Conservation (phyloP, 148 eudicot genomes). For the Rhododendron molle region DNA sequence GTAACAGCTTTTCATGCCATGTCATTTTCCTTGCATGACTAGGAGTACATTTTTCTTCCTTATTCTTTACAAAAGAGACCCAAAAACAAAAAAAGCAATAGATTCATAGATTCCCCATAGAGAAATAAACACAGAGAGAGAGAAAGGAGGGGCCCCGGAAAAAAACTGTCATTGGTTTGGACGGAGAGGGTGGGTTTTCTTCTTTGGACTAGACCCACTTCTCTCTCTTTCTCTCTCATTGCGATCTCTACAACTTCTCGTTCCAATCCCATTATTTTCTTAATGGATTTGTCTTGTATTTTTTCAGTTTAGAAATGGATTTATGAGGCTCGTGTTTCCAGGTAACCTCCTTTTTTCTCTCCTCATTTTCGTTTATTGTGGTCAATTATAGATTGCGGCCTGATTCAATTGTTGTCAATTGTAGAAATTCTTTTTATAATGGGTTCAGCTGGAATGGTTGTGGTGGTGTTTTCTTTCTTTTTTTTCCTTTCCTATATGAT, state of each 20-base stretch:
- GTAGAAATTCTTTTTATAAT: background rate
- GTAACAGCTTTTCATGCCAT: background rate
- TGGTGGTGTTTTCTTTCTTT: background rate
- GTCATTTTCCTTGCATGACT: background rate
- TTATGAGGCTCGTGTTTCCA: background rate
- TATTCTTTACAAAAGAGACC: background rate
- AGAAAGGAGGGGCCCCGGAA: background rate
- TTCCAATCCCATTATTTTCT: background rate
- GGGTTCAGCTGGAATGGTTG: background rate
- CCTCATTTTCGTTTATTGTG: background rate
- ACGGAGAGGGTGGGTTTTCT: background rate
- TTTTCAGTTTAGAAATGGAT: background rate
- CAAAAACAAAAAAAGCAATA: background rate
- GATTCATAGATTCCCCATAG: background rate
- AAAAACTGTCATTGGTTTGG: slow-evolving; percentile 11
- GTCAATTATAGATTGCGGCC: background rate
- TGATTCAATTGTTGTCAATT: background rate
- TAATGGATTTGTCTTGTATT: too few species aligned
- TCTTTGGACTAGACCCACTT: background rate
- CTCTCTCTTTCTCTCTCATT: background rate
- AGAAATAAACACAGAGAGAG: background rate
- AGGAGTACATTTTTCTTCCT: background rate
- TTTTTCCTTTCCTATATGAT: background rate
- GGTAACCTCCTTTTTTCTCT: slow-evolving; percentile 5
- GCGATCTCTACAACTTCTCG: slow-evolving; percentile 4